Base-by-base conservation (phyloP, 2,329 filamentous ascomycete species). In the Apiospora malaysiana region DNA sequence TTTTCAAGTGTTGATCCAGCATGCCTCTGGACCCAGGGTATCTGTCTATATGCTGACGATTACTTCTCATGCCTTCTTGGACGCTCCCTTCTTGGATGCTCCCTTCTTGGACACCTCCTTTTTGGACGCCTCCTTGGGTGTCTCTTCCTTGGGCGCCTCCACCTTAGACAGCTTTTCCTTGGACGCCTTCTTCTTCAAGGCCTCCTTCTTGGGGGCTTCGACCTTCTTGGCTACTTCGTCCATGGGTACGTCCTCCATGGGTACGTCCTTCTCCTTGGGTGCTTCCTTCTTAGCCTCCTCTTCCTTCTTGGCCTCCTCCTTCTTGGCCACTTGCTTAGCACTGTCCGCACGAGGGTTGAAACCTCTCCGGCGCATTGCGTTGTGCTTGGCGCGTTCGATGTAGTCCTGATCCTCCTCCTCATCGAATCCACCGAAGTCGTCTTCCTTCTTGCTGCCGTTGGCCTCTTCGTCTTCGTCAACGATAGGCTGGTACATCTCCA, bases 371-470 rank as follows among this genome's bases (percentile, higher is more conserved):
- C 92, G 89, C 86, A 94, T 88, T 72, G 90, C 88, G 77, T 92
- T 94, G 74, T 89, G 88, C 84, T 91, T 90, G n/a, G 90, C 92
- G 76, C 90, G 89, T 77, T 92, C 88, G 59, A 95, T 94, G 78
- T 92, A 91, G 75, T 90, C 86, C 75, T 86, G 81, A 78, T 95
- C 93, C 78, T 91, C 91, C 0, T 91, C 89, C 0, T 94, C 92
- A 72, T 94, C 90, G 79, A 93, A 95, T 1, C 88, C 91, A 68
- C 90, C 92, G 79, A 95, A 95, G 67, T 84, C 84, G 72, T 89
- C 88, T 23, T 84, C 84, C 40, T 78, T 77, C 23, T 81, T 79
- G 5, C 78, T 77, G 32, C 86, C 81, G 65, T 87, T 81, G 16
- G 84, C 83, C 42, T 85, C 82, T 21, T 82, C 79, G 65, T 85